A percentile compares a stretch with the other conserved stretches of the same genome.
These are phyloP conservation scores for Mycena haematopus DNA, from an alignment of 768 basidiomycete genomes.

Conservation along the genomic window DNA sequence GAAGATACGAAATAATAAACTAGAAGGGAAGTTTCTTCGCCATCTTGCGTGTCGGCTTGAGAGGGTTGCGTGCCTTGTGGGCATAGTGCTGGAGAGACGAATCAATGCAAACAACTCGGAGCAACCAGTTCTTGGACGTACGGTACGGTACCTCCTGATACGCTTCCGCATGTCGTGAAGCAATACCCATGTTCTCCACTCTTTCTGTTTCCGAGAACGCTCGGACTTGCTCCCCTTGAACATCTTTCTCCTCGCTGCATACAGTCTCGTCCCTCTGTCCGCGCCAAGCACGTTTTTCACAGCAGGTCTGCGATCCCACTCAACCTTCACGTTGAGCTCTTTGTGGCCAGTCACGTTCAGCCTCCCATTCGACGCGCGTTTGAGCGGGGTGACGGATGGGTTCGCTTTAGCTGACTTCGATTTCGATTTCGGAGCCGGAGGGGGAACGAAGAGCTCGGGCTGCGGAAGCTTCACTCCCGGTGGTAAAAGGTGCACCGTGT, in stretches of 20 bases:
- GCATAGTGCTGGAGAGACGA: conserved; percentile 48
- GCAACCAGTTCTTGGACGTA: conserved; percentile 39
- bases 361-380: background rate
- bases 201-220: conserved; percentile 55
- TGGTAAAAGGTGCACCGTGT: conserved; percentile 66
- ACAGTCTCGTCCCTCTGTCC: conserved; percentile 67
- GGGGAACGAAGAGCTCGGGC: conserved; percentile 30
- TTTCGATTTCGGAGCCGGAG: conserved; percentile 10
- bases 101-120: conserved; percentile 10
- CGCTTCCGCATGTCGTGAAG: conserved; percentile 76
- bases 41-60: conserved; percentile 58
- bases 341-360: conserved; percentile 9
- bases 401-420: conserved; percentile 13
- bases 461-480: conserved; percentile 64
- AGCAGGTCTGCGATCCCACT: conserved; percentile 54
- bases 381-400: background rate
- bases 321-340: conserved; percentile 14
- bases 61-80: conserved; percentile 61
- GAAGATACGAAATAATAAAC: conserved; percentile 25
- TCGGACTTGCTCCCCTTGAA: conserved; percentile 96
- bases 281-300: conserved; percentile 53
- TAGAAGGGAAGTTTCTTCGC: conserved; percentile 69
- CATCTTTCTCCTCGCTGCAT: conserved; percentile 81
- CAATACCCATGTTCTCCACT: conserved; percentile 57
- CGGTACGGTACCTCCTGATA: conserved; percentile 69